phyloP scores from a whole-genome alignment of 78 protist species.

The Guillardia theta region DNA sequence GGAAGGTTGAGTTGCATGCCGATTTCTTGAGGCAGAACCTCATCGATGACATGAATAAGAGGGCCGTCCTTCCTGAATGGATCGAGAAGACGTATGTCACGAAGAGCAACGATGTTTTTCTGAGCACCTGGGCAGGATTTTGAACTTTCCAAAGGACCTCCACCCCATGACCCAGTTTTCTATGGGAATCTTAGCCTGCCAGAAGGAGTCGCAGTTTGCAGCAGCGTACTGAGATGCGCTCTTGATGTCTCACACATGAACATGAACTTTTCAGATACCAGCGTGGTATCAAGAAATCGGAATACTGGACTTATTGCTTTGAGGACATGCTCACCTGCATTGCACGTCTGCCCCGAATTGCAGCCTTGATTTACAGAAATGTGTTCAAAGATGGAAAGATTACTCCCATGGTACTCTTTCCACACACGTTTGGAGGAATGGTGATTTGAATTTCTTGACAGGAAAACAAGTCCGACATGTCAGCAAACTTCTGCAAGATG shows the following conservation, averaged over 20 bases:
- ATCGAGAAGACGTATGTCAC: not conserved
- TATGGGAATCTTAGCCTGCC: conserved; percentile 50
- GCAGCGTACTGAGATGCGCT: conserved; percentile 74
- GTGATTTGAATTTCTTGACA: too few relatives aligned
- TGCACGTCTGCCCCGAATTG: conserved; percentile 88
- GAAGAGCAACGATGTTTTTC: not conserved
- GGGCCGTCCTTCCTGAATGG: not conserved
- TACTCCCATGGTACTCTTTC: conserved; percentile 50
- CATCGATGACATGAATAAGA: conserved; percentile 3
- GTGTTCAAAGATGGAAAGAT: conserved; percentile 13
- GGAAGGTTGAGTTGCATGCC: not conserved
- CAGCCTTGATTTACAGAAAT: conserved; percentile 85
- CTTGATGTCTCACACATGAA: not conserved
- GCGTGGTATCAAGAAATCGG: conserved; percentile 80
- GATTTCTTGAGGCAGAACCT: not conserved
- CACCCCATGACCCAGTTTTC: conserved; percentile 94
- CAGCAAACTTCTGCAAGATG: conserved; percentile 81
- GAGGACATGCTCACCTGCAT: conserved; percentile 89
- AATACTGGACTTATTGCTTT: conserved; percentile 85
- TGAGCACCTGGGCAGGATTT: not conserved
- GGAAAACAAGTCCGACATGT: conserved; percentile 81
- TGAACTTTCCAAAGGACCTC: conserved; percentile 75
- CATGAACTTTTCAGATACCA: not conserved
- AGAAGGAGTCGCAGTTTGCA: conserved; percentile 81
- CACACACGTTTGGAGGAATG: too few relatives aligned